Evolutionary conservation across 352 stramenopile genomes (phyloP), one percentile per base, ranked within the genome.

Genomic region (Peronospora tabacina): DNA sequence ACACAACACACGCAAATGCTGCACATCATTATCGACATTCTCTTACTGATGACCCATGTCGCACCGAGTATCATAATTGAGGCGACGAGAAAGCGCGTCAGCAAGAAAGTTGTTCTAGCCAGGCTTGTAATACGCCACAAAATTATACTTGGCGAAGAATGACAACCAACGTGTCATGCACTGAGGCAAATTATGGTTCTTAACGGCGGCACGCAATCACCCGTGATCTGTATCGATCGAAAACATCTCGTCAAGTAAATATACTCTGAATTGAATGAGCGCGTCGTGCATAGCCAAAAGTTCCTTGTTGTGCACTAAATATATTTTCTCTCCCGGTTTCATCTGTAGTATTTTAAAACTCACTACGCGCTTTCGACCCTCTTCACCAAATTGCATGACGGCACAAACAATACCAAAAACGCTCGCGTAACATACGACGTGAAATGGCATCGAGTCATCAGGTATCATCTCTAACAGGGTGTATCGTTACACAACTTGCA

Each of bases 51-150:
- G n/a, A n/a, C n/a, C n/a, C n/a, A n/a, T n/a, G n/a, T n/a, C n/a
- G n/a, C n/a, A n/a, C n/a, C n/a, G 29, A 38, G 37, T 11, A 43
- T 43, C 37, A 12, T 43, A 43, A 29, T 43, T 8, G 7, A 19
- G 37, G 10, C 17, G 37, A 3, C 37, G 20, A 6, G 17, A 43
- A n/a, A n/a, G n/a, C n/a, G n/a, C n/a, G n/a, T n/a, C n/a, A n/a
- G n/a, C n/a, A n/a, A n/a, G n/a, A n/a, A n/a, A n/a, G n/a, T n/a
- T n/a, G n/a, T n/a, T n/a, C n/a, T n/a, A n/a, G n/a, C 13, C 41
- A 1, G 11, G 16, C 29, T 38, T 36, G n/a, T 37, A 48, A 24
- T n/a, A 5, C 1, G 13, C 36, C n/a, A 41, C 36, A n/a, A 41
- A 41, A n/a, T 41, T 41, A 16, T 41, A 41, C 34, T 40, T 7